Conservation (phyloP, 1,284 basidiomycete genomes). For the Abortiporus biennis region DNA sequence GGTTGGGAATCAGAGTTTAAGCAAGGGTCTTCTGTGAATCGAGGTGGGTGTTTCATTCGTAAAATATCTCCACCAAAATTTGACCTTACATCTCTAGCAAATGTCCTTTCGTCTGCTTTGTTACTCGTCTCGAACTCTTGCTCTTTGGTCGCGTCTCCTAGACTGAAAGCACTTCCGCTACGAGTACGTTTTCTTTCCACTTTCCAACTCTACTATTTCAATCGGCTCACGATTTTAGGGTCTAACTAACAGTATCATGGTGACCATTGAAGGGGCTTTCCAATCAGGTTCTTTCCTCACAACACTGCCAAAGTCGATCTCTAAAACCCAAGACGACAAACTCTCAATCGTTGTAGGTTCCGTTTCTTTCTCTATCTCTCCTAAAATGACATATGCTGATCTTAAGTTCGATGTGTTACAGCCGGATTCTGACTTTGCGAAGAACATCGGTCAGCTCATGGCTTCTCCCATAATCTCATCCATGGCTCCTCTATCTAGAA, state of each 20-base stretch:
- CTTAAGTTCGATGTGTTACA: conserved; percentile 3
- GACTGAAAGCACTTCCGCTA: conserved; percentile 54
- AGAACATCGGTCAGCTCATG: conserved; percentile 30
- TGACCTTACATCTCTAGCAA: conserved; percentile 20
- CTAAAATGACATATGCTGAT: not conserved
- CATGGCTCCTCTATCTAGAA: conserved; percentile 46
- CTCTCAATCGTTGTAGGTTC: conserved; percentile 6
- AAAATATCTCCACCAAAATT: too few relatives aligned
- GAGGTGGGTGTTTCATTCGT: too few relatives aligned
- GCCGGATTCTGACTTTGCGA: conserved; percentile 24
- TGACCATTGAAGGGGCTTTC: conserved; percentile 46
- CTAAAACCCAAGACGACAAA: conserved; percentile 2
- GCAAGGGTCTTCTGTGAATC: conserved; percentile 36
- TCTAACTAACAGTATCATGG: conserved; percentile 38
- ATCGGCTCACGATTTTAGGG: conserved; percentile 15
- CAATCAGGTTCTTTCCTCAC: conserved; percentile 41
- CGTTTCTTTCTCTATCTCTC: not conserved
- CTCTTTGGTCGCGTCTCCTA: conserved; percentile 41
- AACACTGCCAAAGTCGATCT: not conserved
- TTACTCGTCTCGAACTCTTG: conserved; percentile 54
- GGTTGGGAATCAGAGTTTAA: conserved; percentile 65
- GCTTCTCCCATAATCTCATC: conserved; percentile 40
- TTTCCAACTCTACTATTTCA: not conserved
- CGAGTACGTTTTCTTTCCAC: conserved; percentile 24
- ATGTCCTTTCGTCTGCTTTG: conserved; percentile 31